Conservation (phyloP, 371 early-diverging fungal genomes). For the Mucor velutinosus region DNA sequence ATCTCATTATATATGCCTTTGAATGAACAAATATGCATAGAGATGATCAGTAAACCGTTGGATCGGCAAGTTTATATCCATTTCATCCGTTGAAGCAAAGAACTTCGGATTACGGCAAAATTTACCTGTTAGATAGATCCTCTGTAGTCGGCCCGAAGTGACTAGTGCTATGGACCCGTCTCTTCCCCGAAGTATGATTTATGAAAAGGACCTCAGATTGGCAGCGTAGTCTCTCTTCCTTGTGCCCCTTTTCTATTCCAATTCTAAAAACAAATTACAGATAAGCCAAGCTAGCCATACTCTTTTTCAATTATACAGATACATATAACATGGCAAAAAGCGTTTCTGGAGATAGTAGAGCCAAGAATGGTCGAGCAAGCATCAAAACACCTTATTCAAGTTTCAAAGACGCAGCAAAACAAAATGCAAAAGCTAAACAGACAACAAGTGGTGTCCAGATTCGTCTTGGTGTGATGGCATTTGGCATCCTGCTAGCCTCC, state of each 20-base stretch:
- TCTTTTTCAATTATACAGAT: neutral
- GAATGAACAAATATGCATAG: too few species aligned
- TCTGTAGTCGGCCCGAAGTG: neutral
- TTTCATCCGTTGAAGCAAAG: neutral
- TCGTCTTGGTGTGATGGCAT: conserved; percentile 8
- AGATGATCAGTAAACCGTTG: neutral
- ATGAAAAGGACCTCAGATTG: too few species aligned
- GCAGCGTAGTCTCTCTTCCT: neutral
- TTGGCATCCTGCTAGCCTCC: conserved; percentile 10
- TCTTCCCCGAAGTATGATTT: neutral
- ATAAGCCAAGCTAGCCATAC: neutral
- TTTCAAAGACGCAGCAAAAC: conserved; percentile 10
- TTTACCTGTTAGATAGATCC: neutral
- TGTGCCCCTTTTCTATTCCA: neutral
- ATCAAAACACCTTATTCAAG: conserved; percentile 16
- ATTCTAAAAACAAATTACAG: neutral
- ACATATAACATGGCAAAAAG: neutral
- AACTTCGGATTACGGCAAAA: neutral
- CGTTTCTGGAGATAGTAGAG: neutral
- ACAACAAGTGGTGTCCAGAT: conserved; percentile 4
- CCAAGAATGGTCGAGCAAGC: neutral
- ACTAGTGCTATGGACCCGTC: neutral
- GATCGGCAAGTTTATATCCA: neutral
- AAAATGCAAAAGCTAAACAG: conserved; percentile 4
- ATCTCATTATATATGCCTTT: too few species aligned